phyloP scores from a whole-genome alignment of 2,329 filamentous ascomycete genomes.

The Chalaropsis ovoidea region DNA sequence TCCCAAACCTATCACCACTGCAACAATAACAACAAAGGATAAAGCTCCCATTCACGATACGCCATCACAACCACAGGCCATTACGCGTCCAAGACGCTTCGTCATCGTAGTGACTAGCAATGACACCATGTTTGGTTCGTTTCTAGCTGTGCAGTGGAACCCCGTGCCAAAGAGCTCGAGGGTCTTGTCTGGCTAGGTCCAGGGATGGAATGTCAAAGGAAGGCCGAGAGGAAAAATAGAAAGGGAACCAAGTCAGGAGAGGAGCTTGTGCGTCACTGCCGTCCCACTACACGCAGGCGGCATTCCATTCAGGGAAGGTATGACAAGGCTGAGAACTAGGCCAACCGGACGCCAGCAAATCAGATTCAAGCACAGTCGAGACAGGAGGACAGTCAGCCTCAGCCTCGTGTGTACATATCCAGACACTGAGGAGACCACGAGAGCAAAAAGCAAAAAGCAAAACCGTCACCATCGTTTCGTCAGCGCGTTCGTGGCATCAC shows the following conservation, averaged over 20 bases:
- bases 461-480: not conserved
- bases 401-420: not conserved
- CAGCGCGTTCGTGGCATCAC: not conserved
- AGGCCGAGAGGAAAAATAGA: not conserved
- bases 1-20: not conserved
- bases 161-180: too few species aligned
- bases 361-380: not conserved
- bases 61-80: not conserved
- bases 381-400: not conserved
- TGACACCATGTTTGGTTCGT: not conserved
- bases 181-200: not conserved
- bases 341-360: not conserved
- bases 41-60: not conserved
- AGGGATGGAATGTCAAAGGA: not conserved
- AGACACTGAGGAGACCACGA: not conserved
- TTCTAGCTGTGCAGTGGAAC: not conserved
- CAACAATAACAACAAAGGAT: not conserved
- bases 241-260: not conserved
- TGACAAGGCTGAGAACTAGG: not conserved
- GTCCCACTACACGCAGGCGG: not conserved
- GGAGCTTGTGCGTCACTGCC: not conserved
- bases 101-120: slow-evolving; percentile 6
- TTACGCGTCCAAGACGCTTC: slow-evolving; percentile 16
- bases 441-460: not conserved
- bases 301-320: not conserved